These are phyloP conservation scores for Colletotrichum sublineola DNA, from an alignment of 2,329 filamentous ascomycete species.

Conservation along the genomic window DNA sequence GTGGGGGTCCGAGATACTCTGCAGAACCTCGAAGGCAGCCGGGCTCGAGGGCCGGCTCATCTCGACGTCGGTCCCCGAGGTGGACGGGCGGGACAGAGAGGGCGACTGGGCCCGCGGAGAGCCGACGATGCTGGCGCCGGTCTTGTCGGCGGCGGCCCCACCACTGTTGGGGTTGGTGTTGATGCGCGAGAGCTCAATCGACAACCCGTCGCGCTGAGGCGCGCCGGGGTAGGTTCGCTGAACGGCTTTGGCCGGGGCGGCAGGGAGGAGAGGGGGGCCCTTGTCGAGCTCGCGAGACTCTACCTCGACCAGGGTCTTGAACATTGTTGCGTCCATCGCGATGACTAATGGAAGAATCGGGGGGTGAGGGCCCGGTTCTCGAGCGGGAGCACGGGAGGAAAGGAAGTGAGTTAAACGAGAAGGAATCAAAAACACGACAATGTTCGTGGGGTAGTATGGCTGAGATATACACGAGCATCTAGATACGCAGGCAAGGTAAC, in stretches of 20 bases:
- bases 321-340: conserved; percentile 52
- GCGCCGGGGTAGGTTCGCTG: conserved; percentile 57
- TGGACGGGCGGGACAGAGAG: conserved; percentile 6
- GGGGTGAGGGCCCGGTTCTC: not conserved
- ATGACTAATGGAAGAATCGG: too few relatives aligned
- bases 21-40: conserved; percentile 60
- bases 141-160: not conserved
- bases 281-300: conserved; percentile 45
- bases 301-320: conserved; percentile 52
- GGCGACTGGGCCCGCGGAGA: conserved; percentile 18
- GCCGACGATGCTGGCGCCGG: not conserved
- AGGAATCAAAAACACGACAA: not conserved
- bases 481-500: not conserved
- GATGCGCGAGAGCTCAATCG: conserved; percentile 49
- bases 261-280: conserved; percentile 43
- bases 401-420: not conserved
- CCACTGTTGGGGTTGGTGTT: conserved; percentile 20
- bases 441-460: not conserved
- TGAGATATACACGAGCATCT: not conserved
- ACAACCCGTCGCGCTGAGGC: conserved; percentile 48
- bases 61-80: conserved; percentile 57
- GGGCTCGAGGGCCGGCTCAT: conserved; percentile 67
- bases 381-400: not conserved
- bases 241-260: conserved; percentile 53
- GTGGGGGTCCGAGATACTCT: conserved; percentile 70